These are phyloP conservation scores for Cytospora leucostoma DNA, from an alignment of 2,329 filamentous ascomycete genomes.

Conservation along the genomic window DNA sequence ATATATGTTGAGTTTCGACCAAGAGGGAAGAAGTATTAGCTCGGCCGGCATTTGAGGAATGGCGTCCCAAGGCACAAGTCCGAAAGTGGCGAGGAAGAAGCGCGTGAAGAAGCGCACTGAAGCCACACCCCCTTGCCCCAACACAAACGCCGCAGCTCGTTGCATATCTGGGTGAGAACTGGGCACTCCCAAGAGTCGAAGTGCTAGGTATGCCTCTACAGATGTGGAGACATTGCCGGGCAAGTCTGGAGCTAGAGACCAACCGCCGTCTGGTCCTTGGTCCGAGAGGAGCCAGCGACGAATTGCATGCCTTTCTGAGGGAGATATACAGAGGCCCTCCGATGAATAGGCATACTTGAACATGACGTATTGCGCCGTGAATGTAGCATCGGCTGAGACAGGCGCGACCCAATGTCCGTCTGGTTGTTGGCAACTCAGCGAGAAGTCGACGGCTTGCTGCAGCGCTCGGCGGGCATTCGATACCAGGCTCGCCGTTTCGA, in stretches of 20 bases:
- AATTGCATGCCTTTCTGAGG: background rate
- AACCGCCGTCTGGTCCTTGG: background rate
- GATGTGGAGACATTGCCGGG: conserved; percentile 30
- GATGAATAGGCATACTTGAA: conserved; percentile 4
- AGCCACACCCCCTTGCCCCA: conserved; percentile 34
- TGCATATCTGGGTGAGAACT: conserved; percentile 27
- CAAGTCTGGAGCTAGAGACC: background rate
- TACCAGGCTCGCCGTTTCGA: background rate
- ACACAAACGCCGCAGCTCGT: conserved; percentile 32
- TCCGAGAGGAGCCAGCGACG: background rate
- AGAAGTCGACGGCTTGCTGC: conserved; percentile 8
- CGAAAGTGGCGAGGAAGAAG: conserved; percentile 31
- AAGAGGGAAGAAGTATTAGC: conserved; percentile 36
- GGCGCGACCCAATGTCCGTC: conserved; percentile 6
- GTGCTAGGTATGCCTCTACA: conserved; percentile 38
- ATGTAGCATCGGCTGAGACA: conserved; percentile 5
- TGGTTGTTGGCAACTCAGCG: conserved; percentile 7
- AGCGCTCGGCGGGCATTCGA: background rate
- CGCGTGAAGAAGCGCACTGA: conserved; percentile 34
- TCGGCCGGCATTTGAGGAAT: conserved; percentile 39
- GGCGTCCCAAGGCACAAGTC: conserved; percentile 38
- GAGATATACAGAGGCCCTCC: background rate
- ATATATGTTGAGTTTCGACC: conserved; percentile 37
- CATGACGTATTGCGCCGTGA: conserved; percentile 11
- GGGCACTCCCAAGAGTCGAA: conserved; percentile 35